These are phyloP conservation scores for Candida montana DNA, from an alignment of 805 yeast genomes.

Conservation along the genomic window DNA sequence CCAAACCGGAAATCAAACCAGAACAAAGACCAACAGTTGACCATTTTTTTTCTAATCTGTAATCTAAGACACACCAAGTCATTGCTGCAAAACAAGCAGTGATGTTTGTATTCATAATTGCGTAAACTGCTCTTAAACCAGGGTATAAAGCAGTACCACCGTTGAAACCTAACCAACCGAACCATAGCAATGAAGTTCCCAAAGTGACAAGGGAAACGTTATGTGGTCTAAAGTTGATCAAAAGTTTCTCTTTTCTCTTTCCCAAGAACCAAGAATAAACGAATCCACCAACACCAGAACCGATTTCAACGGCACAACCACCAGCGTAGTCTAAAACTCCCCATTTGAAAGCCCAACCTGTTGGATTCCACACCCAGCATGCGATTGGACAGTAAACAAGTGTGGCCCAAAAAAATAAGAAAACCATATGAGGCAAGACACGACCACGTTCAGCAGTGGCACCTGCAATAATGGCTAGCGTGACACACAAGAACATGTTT, in stretches of 20 bases:
- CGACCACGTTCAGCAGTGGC: slow-evolving; percentile 93
- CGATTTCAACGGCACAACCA: slow-evolving; percentile 94
- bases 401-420: slow-evolving; percentile 84
- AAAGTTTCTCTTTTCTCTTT: slow-evolving; percentile 63
- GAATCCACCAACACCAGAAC: slow-evolving; percentile 87
- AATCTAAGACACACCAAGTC: slow-evolving; percentile 89
- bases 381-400: slow-evolving; percentile 92
- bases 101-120: slow-evolving; percentile 86
- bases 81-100: slow-evolving; percentile 88
- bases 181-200: slow-evolving; percentile 84
- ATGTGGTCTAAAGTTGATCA: slow-evolving; percentile 91
- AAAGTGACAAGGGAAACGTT: slow-evolving; percentile 86
- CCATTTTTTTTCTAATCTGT: slow-evolving; percentile 83
- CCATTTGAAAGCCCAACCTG: slow-evolving; percentile 92
- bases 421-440: slow-evolving; percentile 75
- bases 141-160: slow-evolving; percentile 87
- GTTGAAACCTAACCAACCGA: slow-evolving; percentile 96
- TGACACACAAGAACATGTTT: slow-evolving; percentile 88
- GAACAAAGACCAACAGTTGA: slow-evolving; percentile 93
- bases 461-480: slow-evolving; percentile 86
- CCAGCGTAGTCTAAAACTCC: slow-evolving; percentile 97
- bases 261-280: slow-evolving; percentile 81
- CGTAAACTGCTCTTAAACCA: slow-evolving; percentile 76
- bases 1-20: slow-evolving; percentile 91
- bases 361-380: slow-evolving; percentile 90